phyloP scores from a whole-genome alignment of 2,329 filamentous ascomycete species.

The Leptosphaerulina australis region DNA sequence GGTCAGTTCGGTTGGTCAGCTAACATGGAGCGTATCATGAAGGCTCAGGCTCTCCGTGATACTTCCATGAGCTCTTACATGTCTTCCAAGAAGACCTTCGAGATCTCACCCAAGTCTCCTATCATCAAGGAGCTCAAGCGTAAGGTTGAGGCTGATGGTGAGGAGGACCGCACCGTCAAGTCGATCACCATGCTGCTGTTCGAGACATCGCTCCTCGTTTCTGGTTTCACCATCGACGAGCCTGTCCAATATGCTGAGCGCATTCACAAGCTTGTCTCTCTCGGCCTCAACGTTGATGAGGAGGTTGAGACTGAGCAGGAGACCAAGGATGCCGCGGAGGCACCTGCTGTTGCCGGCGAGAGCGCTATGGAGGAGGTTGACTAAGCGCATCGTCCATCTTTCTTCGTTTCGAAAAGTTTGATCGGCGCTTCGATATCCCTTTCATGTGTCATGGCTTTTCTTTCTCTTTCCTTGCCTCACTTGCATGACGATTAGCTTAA shows the following conservation, averaged over 20 bases:
- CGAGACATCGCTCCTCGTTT: conserved; percentile 97
- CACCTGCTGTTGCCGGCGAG: conserved; percentile 73
- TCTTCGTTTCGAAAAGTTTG: conserved; percentile 45
- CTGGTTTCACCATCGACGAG: conserved; percentile 99
- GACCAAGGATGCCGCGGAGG: conserved; percentile 61
- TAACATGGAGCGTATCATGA: conserved; percentile 99
- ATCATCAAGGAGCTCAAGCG: conserved; percentile 99
- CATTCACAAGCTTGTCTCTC: conserved; percentile 99
- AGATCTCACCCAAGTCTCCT: conserved; percentile 98
- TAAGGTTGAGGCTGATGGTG: conserved; percentile 97
- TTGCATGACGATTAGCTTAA: conserved; percentile 42
- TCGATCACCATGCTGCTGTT: conserved; percentile 98
- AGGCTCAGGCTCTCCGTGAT: conserved; percentile 99
- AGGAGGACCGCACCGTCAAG: conserved; percentile 99
- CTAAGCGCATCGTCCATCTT: conserved; percentile 60
- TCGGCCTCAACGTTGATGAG: conserved; percentile 97
- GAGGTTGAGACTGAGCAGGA: conserved; percentile 73
- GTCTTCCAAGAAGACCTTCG: conserved; percentile 99
- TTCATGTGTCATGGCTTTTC: conserved; percentile 49
- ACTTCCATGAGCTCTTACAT: conserved; percentile 99
- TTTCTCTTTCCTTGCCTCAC: conserved; percentile 37
- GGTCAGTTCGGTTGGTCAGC: conserved; percentile 99
- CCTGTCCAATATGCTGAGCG: conserved; percentile 97
- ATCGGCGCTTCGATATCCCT: conserved; percentile 49
- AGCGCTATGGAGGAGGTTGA: conserved; percentile 99